Base-by-base conservation (phyloP, 495 filamentous ascomycete species). In the Chaetomium fimeti region DNA sequence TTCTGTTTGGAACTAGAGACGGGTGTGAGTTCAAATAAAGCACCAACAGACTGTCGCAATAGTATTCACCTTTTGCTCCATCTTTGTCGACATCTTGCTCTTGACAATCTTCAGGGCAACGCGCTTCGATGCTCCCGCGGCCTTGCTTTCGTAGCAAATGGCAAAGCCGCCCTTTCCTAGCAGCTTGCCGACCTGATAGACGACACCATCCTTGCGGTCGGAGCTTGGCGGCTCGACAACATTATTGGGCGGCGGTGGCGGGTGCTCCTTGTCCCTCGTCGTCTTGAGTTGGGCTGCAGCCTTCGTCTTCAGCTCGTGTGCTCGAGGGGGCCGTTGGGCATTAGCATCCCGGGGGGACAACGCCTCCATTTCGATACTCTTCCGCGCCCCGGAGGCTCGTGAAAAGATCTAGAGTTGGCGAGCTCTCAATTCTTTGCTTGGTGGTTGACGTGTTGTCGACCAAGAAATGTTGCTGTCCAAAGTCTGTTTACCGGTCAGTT, bases 151-250 rank as follows among this genome's bases (percentile, higher is more conserved):
- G 63, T 87, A 94, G 75, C 94, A 97, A 29, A 96, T 89, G 22
- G 94, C 94, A 72, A 98, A 98, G 0, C 94, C 94, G 51, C 94
- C 94, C 77, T 94, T 97, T 0, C 94, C 94, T 49, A 98, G 79
- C 59, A 90, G 85, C 47, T 79, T 83, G n/a, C 93, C 94, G 8
- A 92, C 89, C 45, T 86, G 83, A 79, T 97, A 98, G 57, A 85
- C 82, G 64, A 91, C 87, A 57, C 89, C 87, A 76, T 89, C 82
- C 68, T 83, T 82, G 45, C 85, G 84, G 60, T 86, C 75, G 60
- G 75, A 69, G 71, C 81, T 78, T 43, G 83, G 73, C 56, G 91
- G 92, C 72, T 97, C 91, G 61, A 79, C 74, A 27, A 97, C 90
- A 68, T 90, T 78, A 57, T 86, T 75, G 29, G 94, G 93, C 20